Conservation (phyloP, 2,329 filamentous ascomycete genomes). For the Diplocarpon mali region DNA sequence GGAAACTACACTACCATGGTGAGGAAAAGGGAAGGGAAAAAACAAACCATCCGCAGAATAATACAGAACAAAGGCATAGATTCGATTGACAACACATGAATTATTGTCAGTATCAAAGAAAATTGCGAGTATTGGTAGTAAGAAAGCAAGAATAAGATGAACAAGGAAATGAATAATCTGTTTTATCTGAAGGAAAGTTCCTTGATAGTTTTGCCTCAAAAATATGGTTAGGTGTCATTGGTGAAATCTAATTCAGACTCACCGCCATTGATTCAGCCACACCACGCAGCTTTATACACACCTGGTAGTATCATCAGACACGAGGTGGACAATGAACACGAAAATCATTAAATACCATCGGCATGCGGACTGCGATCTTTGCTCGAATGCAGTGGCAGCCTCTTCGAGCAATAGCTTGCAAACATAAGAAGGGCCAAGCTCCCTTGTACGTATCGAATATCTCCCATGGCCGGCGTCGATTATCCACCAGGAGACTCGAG, state of each 20-base stretch:
- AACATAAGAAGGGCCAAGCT: neutral
- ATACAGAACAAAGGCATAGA: too few species aligned
- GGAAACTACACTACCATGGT: too few species aligned
- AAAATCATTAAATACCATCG: neutral
- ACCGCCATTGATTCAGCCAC: neutral
- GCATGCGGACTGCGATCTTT: neutral
- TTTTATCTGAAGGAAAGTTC: too few species aligned
- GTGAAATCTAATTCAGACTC: neutral
- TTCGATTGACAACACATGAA: too few species aligned
- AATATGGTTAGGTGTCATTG: too few species aligned
- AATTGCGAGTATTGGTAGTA: too few species aligned
- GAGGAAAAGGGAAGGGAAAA: too few species aligned
- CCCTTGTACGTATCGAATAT: neutral
- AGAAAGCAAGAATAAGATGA: too few species aligned
- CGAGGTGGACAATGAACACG: neutral
- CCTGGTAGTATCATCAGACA: neutral
- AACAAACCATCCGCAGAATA: too few species aligned
- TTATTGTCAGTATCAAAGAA: too few species aligned
- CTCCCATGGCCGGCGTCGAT: neutral
- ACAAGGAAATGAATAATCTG: too few species aligned
- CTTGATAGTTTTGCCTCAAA: too few species aligned
- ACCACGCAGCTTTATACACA: neutral
- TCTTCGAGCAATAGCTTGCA: neutral
- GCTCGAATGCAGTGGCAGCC: neutral
- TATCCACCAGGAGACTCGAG: neutral